A percentile compares a stretch with the other conserved stretches of the same genome.
phyloP scores from a whole-genome alignment of 2,329 filamentous ascomycete genomes.

The Ramularia endophylla region DNA sequence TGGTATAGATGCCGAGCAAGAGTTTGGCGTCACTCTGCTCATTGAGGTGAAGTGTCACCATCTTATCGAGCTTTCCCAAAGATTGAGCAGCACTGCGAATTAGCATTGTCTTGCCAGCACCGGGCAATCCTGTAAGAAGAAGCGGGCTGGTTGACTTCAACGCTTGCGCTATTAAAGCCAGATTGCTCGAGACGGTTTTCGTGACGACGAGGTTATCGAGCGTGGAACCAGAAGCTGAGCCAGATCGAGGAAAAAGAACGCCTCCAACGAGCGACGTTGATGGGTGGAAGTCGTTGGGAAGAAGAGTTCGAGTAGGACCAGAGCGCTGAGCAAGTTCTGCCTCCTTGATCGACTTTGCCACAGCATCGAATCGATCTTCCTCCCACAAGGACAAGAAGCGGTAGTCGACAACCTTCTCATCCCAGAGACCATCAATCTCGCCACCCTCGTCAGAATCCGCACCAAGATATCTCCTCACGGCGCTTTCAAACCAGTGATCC shows the following conservation, averaged over 20 bases:
- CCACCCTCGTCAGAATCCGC: constrained; percentile 38
- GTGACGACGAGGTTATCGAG: constrained; percentile 58
- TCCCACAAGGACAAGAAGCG: constrained; percentile 64
- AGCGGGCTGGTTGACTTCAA: constrained; percentile 66
- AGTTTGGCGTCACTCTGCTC: constrained; percentile 98
- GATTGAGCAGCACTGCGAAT: constrained; percentile 75
- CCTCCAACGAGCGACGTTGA: constrained; percentile 58
- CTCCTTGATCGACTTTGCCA: constrained; percentile 13
- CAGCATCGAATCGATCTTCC: constrained; percentile 47
- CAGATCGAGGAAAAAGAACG: constrained; percentile 56
- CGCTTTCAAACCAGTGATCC: constrained; percentile 68
- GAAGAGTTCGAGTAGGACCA: constrained; percentile 10
- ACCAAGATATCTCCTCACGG: constrained; percentile 62
- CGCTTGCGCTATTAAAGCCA: constrained; percentile 61
- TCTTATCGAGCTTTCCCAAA: constrained; percentile 69
- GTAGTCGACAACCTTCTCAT: constrained; percentile 71
- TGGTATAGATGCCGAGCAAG: constrained; percentile 89
- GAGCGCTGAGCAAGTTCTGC: background rate
- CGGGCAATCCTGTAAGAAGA: constrained; percentile 73
- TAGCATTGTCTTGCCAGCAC: constrained; percentile 84
- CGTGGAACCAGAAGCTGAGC: constrained; percentile 24
- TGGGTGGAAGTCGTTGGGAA: constrained; percentile 17
- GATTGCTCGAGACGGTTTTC: constrained; percentile 64
- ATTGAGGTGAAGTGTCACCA: constrained; percentile 94
- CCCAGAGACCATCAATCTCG: constrained; percentile 64